Conservation (phyloP, 2,329 filamentous ascomycete species). For the Fusarium ramigenum region DNA sequence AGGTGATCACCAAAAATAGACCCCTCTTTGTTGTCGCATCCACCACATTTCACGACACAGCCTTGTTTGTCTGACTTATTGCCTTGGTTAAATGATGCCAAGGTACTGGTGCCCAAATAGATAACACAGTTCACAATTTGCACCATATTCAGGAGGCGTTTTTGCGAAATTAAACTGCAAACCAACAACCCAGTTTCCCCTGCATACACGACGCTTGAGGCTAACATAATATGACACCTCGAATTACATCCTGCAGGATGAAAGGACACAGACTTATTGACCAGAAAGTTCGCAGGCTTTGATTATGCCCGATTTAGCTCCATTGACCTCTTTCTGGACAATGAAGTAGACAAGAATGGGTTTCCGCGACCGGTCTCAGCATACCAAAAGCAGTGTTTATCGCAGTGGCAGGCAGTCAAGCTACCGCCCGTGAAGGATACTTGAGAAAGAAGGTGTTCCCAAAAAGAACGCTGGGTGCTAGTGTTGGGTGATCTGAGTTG, state of each 20-base stretch:
- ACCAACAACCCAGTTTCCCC: neutral
- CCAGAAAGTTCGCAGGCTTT: neutral
- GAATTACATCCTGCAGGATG: neutral
- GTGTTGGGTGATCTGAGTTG: neutral
- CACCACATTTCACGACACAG: constrained; percentile 7
- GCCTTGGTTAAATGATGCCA: neutral
- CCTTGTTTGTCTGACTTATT: neutral
- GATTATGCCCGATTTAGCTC: neutral
- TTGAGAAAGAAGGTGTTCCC: neutral
- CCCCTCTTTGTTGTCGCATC: neutral
- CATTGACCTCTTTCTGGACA: neutral
- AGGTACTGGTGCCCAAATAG: neutral
- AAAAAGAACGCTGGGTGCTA: neutral
- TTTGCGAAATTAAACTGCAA: neutral
- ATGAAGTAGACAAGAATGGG: neutral
- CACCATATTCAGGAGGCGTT: neutral
- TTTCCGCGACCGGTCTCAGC: neutral
- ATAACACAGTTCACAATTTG: neutral
- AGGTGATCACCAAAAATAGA: neutral
- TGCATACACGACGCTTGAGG: neutral
- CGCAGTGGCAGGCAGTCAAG: neutral
- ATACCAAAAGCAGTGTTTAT: neutral
- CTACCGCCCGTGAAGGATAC: neutral
- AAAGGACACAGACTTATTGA: neutral
- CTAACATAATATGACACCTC: neutral